Evolutionary conservation across 2,329 filamentous ascomycete species (phyloP).

Genomic region (Nemania serpens): DNA sequence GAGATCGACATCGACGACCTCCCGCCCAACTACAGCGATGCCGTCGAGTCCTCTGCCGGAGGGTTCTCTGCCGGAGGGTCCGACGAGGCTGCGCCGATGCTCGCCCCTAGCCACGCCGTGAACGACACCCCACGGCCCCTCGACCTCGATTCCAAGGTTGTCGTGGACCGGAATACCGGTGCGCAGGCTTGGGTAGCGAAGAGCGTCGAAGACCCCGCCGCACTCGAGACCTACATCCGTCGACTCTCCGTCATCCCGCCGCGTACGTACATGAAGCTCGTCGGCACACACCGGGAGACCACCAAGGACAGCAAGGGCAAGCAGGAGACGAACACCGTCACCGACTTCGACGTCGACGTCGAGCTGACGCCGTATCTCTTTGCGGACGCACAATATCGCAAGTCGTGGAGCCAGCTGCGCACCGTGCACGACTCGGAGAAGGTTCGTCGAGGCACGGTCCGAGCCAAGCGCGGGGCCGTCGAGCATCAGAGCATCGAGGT

Average conservation of each 20-base stretch:
- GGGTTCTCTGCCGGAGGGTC: no score
- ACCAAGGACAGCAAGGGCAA: constrained; percentile 49
- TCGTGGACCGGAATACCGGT: constrained; percentile 42
- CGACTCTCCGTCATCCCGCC: constrained; percentile 55
- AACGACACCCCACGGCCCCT: constrained; percentile 12
- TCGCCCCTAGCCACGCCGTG: constrained; percentile 16
- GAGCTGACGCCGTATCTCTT: constrained; percentile 64
- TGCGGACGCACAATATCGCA: constrained; percentile 46
- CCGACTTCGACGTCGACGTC: constrained; percentile 64
- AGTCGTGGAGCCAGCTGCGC: constrained; percentile 51
- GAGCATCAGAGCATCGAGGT: constrained; percentile 51
- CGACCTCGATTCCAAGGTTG: constrained; percentile 26
- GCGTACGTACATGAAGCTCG: constrained; percentile 56
- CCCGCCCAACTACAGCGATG: constrained; percentile 39
- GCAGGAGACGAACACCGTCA: constrained; percentile 51
- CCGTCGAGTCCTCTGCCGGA: constrained; percentile 24
- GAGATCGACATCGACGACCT: constrained; percentile 38
- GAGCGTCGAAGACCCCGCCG: constrained; percentile 51
- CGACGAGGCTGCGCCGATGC: constrained; percentile 32
- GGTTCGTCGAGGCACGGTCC: constrained; percentile 66
- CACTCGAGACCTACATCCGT: constrained; percentile 51
- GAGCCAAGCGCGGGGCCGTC: constrained; percentile 46
- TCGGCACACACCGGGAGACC: constrained; percentile 57
- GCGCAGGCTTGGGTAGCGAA: constrained; percentile 50
- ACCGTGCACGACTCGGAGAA: constrained; percentile 64